These are phyloP conservation scores for Ophiostoma perfectum DNA, from an alignment of 2,329 filamentous ascomycete species.

Conservation along the genomic window DNA sequence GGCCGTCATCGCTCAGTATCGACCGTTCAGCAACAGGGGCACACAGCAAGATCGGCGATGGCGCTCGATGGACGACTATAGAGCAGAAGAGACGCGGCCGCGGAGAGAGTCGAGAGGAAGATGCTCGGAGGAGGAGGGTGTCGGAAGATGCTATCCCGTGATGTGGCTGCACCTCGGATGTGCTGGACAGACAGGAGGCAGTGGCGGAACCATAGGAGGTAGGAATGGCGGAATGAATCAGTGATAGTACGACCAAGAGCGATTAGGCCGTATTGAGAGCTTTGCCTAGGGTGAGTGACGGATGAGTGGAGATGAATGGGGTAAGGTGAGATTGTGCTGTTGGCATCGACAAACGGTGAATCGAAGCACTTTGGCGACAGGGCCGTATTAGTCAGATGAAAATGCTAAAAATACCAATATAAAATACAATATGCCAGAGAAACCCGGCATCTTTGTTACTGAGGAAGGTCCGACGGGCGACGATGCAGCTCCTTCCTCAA, in stretches of 20 bases:
- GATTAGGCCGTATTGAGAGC: conserved; percentile 3
- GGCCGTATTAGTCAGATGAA: too few species aligned
- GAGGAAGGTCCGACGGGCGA: not conserved
- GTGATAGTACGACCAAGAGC: not conserved
- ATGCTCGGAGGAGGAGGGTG: too few species aligned
- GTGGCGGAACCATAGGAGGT: not conserved
- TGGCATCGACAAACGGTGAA: not conserved
- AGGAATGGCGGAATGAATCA: not conserved
- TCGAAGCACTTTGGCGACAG: not conserved
- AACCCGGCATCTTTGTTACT: too few species aligned
- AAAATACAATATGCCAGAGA: too few species aligned
- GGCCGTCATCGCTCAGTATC: conserved; percentile 16
- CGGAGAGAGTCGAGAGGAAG: not conserved
- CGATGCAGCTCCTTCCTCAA: not conserved
- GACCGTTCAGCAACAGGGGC: not conserved
- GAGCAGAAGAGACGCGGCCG: not conserved
- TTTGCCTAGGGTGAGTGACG: conserved; percentile 3
- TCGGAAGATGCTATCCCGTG: too few species aligned
- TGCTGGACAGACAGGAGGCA: too few species aligned
- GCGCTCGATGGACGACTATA: not conserved
- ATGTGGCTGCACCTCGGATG: not conserved
- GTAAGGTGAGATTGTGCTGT: conserved; percentile 3
- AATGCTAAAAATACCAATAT: too few species aligned
- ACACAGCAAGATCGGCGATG: not conserved
- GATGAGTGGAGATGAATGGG: conserved; percentile 5